Percentiles rank a stretch among this genome's conserved stretches.
phyloP scores from a whole-genome alignment of 345 rosid genomes.

The Schrenkiella parvula region DNA sequence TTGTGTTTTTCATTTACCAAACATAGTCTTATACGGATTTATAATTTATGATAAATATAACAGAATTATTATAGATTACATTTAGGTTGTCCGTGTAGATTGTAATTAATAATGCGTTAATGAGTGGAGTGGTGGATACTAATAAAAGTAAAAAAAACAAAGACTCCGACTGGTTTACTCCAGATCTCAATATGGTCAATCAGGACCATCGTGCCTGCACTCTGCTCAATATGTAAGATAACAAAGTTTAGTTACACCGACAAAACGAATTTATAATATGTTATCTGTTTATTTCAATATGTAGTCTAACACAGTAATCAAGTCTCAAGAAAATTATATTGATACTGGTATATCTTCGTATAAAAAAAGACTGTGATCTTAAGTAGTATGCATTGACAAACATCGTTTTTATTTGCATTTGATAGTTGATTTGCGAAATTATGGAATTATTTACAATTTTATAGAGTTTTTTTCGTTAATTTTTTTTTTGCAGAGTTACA shows the following conservation, averaged over 20 bases:
- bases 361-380: background rate
- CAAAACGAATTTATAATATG: background rate
- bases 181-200: constrained; percentile 1
- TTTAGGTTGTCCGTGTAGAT: background rate
- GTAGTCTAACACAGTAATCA: background rate
- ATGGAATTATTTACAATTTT: background rate
- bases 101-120: background rate
- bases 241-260: background rate
- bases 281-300: background rate
- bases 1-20: too few relatives aligned
- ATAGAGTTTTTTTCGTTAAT: background rate
- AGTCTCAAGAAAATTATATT: background rate
- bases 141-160: background rate
- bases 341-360: background rate
- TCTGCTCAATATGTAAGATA: background rate
- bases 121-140: background rate
- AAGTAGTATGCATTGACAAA: background rate
- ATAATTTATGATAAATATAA: too few relatives aligned
- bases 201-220: constrained; percentile 16
- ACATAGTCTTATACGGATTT: too few relatives aligned
- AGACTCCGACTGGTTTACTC: constrained; percentile 13
- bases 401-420: too few relatives aligned
- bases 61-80: too few relatives aligned
- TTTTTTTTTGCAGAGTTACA: background rate
- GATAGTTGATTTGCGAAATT: background rate